Percentiles rank a stretch among this genome's conserved stretches.
phyloP scores from a whole-genome alignment of 208 protist genomes.

The Leishmania arabica region DNA sequence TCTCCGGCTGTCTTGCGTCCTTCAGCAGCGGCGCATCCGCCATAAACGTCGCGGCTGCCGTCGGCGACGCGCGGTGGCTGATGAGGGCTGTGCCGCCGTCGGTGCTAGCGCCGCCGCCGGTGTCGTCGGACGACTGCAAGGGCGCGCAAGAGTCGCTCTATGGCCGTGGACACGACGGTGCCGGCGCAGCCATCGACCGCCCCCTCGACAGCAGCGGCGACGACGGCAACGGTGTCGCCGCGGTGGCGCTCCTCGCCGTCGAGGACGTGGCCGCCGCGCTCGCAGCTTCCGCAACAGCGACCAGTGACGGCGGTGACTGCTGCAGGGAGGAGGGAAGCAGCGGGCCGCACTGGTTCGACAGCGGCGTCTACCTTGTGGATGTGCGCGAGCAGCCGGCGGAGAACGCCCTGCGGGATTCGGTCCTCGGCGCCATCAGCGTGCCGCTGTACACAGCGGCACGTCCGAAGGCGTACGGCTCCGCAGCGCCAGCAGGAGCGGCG shows the following conservation, averaged over 20 bases:
- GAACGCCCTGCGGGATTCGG: conserved; percentile 16
- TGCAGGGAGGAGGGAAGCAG: not conserved
- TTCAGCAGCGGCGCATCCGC: conserved; percentile 38
- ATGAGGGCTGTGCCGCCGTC: conserved; percentile 46
- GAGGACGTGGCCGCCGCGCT: conserved; percentile 18
- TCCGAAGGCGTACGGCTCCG: not conserved
- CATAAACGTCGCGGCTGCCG: conserved; percentile 35
- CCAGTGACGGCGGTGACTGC: not conserved
- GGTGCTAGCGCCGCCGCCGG: conserved; percentile 17
- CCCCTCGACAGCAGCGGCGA: not conserved
- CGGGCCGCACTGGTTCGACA: conserved; percentile 28
- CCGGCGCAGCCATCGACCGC: not conserved
- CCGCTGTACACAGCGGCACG: conserved; percentile 17
- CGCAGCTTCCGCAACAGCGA: not conserved
- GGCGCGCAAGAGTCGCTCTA: not conserved
- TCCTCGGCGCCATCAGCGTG: conserved; percentile 58
- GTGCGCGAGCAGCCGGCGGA: conserved; percentile 21
- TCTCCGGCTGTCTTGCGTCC: conserved; percentile 47
- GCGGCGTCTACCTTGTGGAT: conserved; percentile 65
- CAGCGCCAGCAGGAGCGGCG: not conserved
- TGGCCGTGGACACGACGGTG: not conserved
- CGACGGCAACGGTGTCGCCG: not conserved
- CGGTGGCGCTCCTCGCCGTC: conserved; percentile 18
- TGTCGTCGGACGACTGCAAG: not conserved
- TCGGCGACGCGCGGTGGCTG: conserved; percentile 43